phyloP scores from a whole-genome alignment of 1,284 basidiomycete genomes.

The Dichomitus squalens region DNA sequence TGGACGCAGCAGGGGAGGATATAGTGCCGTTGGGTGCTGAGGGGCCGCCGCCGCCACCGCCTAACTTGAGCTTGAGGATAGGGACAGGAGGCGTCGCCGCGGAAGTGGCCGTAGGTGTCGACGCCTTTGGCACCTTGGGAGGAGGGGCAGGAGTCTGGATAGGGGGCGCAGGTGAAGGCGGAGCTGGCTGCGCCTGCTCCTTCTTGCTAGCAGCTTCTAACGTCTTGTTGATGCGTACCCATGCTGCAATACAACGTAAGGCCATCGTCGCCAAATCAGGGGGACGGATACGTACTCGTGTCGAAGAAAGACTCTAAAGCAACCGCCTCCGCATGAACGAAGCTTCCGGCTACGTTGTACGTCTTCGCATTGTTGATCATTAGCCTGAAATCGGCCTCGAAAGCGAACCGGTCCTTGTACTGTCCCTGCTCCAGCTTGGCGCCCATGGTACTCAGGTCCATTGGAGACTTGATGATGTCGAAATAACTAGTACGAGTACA shows the following conservation, averaged over 20 bases:
- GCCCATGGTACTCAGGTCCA: constrained; percentile 91
- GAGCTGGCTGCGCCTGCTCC: constrained; percentile 36
- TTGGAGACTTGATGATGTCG: constrained; percentile 88
- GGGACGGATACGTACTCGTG: constrained; percentile 57
- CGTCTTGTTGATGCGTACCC: constrained; percentile 80
- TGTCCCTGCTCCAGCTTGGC: constrained; percentile 89
- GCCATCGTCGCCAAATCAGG: background rate
- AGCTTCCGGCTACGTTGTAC: constrained; percentile 81
- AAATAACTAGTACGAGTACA: constrained; percentile 68
- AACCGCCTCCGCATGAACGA: constrained; percentile 78
- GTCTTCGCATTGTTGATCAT: constrained; percentile 88
- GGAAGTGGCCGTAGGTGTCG: constrained; percentile 35
- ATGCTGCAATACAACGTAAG: constrained; percentile 47
- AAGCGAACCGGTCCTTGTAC: constrained; percentile 84
- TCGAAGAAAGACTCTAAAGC: constrained; percentile 85
- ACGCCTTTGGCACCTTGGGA: constrained; percentile 27
- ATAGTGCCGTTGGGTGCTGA: constrained; percentile 20
- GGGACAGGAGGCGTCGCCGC: constrained; percentile 41
- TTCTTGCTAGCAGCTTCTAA: constrained; percentile 52
- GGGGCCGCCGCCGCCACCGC: constrained; percentile 38
- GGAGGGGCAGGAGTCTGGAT: constrained; percentile 25
- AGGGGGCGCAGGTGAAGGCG: constrained; percentile 3
- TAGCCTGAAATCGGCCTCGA: constrained; percentile 86
- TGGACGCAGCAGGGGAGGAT: constrained; percentile 20
- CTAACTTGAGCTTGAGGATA: constrained; percentile 59